Evolutionary conservation across 352 stramenopile genomes (phyloP), one percentile per base, ranked within the genome.

Genomic region (Plasmopara halstedii): DNA sequence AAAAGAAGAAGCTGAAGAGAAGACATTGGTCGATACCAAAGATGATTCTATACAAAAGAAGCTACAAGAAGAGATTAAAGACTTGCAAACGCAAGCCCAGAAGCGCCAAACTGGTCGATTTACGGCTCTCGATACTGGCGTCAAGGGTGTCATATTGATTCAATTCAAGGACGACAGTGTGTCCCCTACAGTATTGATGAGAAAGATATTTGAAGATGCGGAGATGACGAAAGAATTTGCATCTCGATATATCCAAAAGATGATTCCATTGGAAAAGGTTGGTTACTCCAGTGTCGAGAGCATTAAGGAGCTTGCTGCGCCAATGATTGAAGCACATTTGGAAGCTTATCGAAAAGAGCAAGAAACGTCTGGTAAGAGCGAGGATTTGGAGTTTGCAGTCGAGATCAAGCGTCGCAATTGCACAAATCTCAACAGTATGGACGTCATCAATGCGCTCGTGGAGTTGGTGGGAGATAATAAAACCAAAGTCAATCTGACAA

Each of bases 331-430:
- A 31, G 29, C 50, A n/a, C 64, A 76, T 18, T 19, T 81, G 3
- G 53, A 72, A n/a, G 50, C 51, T 23, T 62, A 62, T 20, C 37
- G 47, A 20, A 40, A 61, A 39, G 58, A 65, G 39, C 46, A 67
- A 21, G 49, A 62, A 17, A 49, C 21, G 19, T 46, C 53, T 15
- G 44, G 39, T 1, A 58, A 40, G 29, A 47, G 70, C 6, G 50
- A 63, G 4, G 57, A 46, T 7, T 43, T 78, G 9, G 48, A 74
- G 50, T 70, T 64, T 39, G 62, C 73, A 2, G 75, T 90, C 11
- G 78, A 90, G 46, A 76, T 90, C 42, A 87, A 87, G 61, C 73
- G 77, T 21, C 75, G 78, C 18, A 90, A 88, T 50, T 90, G 75
- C 53, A 83, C 68, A 9, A 70, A 81, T 20, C 53, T 90, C 15